These are phyloP conservation scores for Aspergillus asperescens DNA, from an alignment of 495 filamentous ascomycete genomes.

Conservation along the genomic window DNA sequence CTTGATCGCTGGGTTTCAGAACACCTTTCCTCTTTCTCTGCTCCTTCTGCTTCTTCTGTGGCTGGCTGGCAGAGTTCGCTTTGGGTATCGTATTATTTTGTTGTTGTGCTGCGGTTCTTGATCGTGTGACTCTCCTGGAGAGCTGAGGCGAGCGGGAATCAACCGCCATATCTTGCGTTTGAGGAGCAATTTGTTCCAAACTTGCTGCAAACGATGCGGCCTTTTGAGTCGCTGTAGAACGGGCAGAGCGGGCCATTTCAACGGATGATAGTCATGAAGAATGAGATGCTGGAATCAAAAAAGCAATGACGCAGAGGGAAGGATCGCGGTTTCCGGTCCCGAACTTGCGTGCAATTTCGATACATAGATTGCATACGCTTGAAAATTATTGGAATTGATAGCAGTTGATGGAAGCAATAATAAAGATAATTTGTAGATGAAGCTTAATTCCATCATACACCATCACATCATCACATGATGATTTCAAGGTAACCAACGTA, in stretches of 20 bases:
- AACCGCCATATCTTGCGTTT: neutral
- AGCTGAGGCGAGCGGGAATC: neutral
- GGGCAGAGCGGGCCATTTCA: conserved; percentile 23
- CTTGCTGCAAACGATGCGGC: conserved; percentile 16
- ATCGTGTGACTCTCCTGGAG: neutral
- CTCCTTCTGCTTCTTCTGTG: conserved; percentile 21
- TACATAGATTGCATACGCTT: too few species aligned
- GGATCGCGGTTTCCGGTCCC: neutral
- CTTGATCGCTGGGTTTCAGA: conserved; percentile 11
- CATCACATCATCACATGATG: conserved; percentile 13
- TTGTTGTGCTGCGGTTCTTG: neutral
- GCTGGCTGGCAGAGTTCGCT: neutral
- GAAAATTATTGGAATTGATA: too few species aligned
- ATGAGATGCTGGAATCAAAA: neutral
- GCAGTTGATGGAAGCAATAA: neutral
- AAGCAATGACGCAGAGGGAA: neutral
- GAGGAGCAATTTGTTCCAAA: conserved; percentile 1
- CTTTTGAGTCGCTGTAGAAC: conserved; percentile 19
- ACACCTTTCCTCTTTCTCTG: conserved; percentile 15
- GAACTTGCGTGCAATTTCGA: too few species aligned
- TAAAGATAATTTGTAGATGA: too few species aligned
- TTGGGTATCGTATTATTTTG: conserved; percentile 1
- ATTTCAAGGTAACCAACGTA: too few species aligned
- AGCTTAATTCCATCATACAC: neutral
- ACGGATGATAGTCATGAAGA: neutral